A percentile compares a stretch with the other conserved stretches of the same genome.
Conservation (phyloP, 2,329 filamentous ascomycete species). For the Lachnellula occidentalis region DNA sequence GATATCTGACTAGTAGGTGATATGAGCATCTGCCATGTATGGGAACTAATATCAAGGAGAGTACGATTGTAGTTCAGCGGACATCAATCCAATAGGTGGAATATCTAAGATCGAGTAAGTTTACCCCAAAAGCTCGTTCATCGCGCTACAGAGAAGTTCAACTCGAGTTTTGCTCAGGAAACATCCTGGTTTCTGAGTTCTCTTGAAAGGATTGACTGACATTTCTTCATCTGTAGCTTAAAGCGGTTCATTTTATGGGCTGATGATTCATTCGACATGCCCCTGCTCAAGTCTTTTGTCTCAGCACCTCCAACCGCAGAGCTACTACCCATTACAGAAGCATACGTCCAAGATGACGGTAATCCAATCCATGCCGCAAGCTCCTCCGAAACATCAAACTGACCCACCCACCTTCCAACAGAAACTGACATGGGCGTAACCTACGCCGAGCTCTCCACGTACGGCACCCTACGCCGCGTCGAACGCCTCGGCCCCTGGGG, state of each 20-base stretch:
- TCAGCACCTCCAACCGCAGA: conserved; percentile 57
- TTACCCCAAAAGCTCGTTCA: conserved; percentile 15
- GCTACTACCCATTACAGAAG: conserved; percentile 58
- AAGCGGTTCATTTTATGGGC: conserved; percentile 68
- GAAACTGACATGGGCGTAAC: conserved; percentile 44
- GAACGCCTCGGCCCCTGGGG: conserved; percentile 43
- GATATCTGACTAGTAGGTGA: conserved; percentile 53
- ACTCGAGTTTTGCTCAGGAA: neutral
- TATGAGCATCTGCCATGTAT: neutral
- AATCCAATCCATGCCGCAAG: neutral
- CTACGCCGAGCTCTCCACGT: conserved; percentile 42
- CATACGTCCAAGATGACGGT: conserved; percentile 46
- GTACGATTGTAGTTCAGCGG: conserved; percentile 26
- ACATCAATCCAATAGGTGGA: conserved; percentile 55
- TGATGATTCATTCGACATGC: conserved; percentile 51
- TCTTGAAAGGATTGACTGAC: conserved; percentile 47
- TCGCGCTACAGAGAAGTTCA: conserved; percentile 6
- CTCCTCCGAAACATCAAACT: no score
- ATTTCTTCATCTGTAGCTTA: conserved; percentile 37
- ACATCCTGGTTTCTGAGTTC: neutral
- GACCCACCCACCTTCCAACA: neutral
- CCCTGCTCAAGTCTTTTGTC: conserved; percentile 58
- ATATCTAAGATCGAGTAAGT: conserved; percentile 25
- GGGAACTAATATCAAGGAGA: conserved; percentile 30
- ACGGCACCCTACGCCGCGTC: conserved; percentile 41